A percentile compares a stretch with the other conserved stretches of the same genome.
Evolutionary conservation across 805 yeast genomes (phyloP).

Genomic region (Cyberlindnera xylosilytica): DNA sequence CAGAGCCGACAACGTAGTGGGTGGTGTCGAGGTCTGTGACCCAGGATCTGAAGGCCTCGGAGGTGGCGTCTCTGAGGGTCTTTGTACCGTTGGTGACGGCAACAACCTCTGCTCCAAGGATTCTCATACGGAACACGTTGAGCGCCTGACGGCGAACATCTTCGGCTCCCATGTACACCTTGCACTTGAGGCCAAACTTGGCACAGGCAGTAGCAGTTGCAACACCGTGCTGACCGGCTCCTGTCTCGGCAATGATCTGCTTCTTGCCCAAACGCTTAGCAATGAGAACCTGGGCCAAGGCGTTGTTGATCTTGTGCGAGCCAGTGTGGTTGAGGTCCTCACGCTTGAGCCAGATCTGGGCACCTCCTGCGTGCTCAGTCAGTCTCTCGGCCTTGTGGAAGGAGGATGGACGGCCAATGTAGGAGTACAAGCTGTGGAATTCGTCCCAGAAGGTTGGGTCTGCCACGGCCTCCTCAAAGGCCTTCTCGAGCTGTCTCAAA

Average conservation of each 20-base stretch:
- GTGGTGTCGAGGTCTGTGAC: conserved; percentile 82
- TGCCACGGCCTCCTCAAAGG: conserved; percentile 82
- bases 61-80: conserved; percentile 96
- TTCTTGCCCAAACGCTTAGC: conserved; percentile 78
- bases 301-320: conserved; percentile 83
- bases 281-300: conserved; percentile 75
- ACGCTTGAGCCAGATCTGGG: conserved; percentile 95
- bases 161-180: conserved; percentile 98
- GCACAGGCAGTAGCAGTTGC: conserved; percentile 94
- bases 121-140: conserved; percentile 95
- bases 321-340: conserved; percentile 94
- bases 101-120: conserved; percentile 92
- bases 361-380: conserved; percentile 89
- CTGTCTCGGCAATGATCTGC: conserved; percentile 83
- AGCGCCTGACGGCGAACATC: conserved; percentile 98
- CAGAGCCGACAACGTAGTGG: conserved; percentile 96
- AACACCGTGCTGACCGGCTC: conserved; percentile 93
- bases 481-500: conserved; percentile 81
- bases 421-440: conserved; percentile 75
- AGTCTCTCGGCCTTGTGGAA: conserved; percentile 89
- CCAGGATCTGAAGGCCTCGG: conserved; percentile 96
- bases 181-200: conserved; percentile 88
- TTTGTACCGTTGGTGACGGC: conserved; percentile 93
- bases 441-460: conserved; percentile 95
- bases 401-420: conserved; percentile 95